phyloP scores from a whole-genome alignment of 2,329 filamentous ascomycete species.

The Periconia sp. region DNA sequence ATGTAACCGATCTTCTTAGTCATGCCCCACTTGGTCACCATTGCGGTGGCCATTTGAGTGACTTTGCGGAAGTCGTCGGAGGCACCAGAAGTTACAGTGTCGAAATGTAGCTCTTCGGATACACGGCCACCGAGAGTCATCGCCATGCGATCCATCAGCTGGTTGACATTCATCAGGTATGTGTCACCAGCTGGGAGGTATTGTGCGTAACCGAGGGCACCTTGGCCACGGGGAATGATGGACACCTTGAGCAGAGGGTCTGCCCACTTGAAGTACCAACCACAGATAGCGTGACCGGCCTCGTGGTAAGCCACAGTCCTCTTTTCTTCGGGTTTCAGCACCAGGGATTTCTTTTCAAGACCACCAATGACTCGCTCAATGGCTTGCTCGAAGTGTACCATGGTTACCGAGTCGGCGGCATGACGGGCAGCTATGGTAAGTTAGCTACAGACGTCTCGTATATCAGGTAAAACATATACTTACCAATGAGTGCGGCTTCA shows the following conservation, averaged over 20 bases:
- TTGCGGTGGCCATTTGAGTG: constrained; percentile 89
- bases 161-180: constrained; percentile 92
- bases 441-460: constrained; percentile 43
- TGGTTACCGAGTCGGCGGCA: constrained; percentile 77
- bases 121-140: constrained; percentile 97
- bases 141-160: constrained; percentile 99
- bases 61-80: constrained; percentile 99
- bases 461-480: constrained; percentile 35
- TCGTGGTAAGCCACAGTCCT: constrained; percentile 96
- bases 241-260: constrained; percentile 97
- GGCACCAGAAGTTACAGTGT: constrained; percentile 91
- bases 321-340: constrained; percentile 92
- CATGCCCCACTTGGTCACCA: constrained; percentile 99
- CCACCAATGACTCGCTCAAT: constrained; percentile 97
- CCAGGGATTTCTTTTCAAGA: constrained; percentile 94
- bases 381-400: constrained; percentile 93
- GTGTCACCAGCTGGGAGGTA: constrained; percentile 91
- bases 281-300: constrained; percentile 96
- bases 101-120: constrained; percentile 94
- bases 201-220: constrained; percentile 92
- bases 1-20: constrained; percentile 89
- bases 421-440: constrained; percentile 70
- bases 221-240: constrained; percentile 94
- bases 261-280: constrained; percentile 96
- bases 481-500: constrained; percentile 94